phyloP scores from a whole-genome alignment of 1,139 yeast genomes.

The Pichia sp. region DNA sequence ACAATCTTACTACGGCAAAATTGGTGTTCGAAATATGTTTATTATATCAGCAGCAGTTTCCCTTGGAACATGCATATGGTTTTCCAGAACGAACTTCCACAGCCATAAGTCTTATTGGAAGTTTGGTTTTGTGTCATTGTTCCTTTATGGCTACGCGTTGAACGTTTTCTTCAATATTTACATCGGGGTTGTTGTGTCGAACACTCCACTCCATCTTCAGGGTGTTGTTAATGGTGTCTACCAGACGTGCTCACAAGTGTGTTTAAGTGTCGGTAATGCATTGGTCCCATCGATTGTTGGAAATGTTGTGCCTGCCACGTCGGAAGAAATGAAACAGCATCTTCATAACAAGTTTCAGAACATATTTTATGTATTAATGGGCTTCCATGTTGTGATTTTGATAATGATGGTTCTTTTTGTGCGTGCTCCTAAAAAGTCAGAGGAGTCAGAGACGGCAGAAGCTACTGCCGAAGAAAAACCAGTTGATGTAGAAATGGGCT shows the following conservation, averaged over 20 bases:
- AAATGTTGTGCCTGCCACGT: constrained; percentile 3
- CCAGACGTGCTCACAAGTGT: constrained; percentile 32
- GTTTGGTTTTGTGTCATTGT: constrained; percentile 25
- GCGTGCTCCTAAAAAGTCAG: neutral
- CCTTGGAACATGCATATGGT: constrained; percentile 24
- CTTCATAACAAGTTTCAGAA: neutral
- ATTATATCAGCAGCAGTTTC: constrained; percentile 20
- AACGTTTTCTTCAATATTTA: constrained; percentile 24
- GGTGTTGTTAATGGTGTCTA: constrained; percentile 34
- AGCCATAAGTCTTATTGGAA: constrained; percentile 30
- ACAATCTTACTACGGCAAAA: constrained; percentile 10
- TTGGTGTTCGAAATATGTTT: constrained; percentile 23
- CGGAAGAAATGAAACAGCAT: neutral
- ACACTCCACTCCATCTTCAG: constrained; percentile 33
- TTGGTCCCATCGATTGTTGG: constrained; percentile 29
- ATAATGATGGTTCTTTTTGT: neutral
- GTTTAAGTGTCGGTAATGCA: constrained; percentile 29
- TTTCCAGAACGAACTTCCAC: constrained; percentile 24
- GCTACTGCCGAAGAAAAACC: neutral
- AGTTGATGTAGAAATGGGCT: neutral
- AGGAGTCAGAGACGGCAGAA: neutral
- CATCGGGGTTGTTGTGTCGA: constrained; percentile 25
- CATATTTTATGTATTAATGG: neutral
- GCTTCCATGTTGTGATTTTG: neutral
- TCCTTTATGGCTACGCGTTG: constrained; percentile 21